Base-by-base conservation (phyloP, 257 asterid species). In the Nicotiana noctiflora region DNA sequence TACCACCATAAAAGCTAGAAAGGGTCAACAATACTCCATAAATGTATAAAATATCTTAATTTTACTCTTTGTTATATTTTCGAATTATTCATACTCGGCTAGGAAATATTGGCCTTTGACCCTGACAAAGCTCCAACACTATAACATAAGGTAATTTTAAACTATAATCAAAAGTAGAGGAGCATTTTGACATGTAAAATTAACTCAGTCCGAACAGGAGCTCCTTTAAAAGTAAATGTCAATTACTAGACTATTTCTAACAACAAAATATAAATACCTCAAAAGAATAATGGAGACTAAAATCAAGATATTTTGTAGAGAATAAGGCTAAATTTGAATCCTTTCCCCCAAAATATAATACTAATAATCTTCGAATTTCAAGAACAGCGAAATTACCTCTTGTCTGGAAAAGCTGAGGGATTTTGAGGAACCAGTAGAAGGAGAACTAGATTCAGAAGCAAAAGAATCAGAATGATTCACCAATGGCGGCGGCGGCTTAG, bases 331-430 rank as follows among this genome's bases (percentile, higher is more conserved):
- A 13, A 51, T 3, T 51, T 12, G 55, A 4, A 51, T 13, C 13
- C 3, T 12, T 51, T 0, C 17, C 17, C 52, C 14, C 17, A 51
- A 51, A 51, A 51, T 51, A 51, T 49, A 49, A 49, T n/a, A n/a
- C n/a, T n/a, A n/a, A n/a, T n/a, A n/a, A n/a, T n/a, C n/a, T n/a
- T n/a, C n/a, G n/a, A n/a, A n/a, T n/a, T n/a, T n/a, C n/a, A n/a
- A n/a, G n/a, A n/a, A n/a, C n/a, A n/a, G n/a, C n/a, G 1, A 37
- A 59, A 27, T 17, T 90, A 92, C 97, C 98, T 89, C 97, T 80
- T 84, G 96, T 83, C 93, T 84, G 5, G 98, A 91, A 79, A 91
- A 90, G 83, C 88, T 89, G 27, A 87, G 86, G 21, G 97, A 91
- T 60, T 81, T 83, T 2, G 91, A 85, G 0, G 97, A 93, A 15